These are phyloP conservation scores for Hypoxylon cercidicola DNA, from an alignment of 495 filamentous ascomycete genomes.

Conservation along the genomic window DNA sequence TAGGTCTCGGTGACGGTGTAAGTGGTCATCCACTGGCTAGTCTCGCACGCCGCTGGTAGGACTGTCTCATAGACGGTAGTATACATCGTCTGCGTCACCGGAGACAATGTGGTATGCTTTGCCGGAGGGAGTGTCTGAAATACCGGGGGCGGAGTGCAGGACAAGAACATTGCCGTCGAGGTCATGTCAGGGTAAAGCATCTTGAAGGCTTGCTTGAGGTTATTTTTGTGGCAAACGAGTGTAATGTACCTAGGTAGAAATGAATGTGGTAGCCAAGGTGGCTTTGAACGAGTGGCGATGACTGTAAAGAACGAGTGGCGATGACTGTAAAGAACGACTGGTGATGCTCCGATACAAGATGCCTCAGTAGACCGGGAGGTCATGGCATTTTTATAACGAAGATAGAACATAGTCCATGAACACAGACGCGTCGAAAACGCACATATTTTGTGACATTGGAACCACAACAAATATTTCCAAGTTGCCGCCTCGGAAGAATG, in stretches of 20 bases:
- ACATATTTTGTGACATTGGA: slow-evolving; percentile 11
- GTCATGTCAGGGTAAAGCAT: slow-evolving; percentile 43
- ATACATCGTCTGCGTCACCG: slow-evolving; percentile 39
- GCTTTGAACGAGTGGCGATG: slow-evolving; percentile 40
- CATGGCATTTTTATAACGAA: slow-evolving; percentile 40
- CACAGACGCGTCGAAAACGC: slow-evolving; percentile 2
- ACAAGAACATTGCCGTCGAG: slow-evolving; percentile 27
- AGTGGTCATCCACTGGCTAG: slow-evolving; percentile 51
- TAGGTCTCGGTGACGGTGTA: slow-evolving; percentile 60
- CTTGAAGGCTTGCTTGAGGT: slow-evolving; percentile 20
- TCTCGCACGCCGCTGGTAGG: slow-evolving; percentile 53
- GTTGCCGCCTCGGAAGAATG: slow-evolving; percentile 30
- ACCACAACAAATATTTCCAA: slow-evolving; percentile 31
- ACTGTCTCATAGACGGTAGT: slow-evolving; percentile 58
- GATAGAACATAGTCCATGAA: neutral
- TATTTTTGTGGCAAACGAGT: slow-evolving; percentile 9
- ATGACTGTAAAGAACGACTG: slow-evolving; percentile 21
- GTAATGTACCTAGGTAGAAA: slow-evolving; percentile 18
- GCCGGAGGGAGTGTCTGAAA: slow-evolving; percentile 13
- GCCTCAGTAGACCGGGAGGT: neutral
- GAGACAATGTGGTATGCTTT: slow-evolving; percentile 22
- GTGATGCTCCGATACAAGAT: slow-evolving; percentile 23
- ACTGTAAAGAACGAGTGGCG: slow-evolving; percentile 20
- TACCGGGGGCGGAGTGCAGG: slow-evolving; percentile 28
- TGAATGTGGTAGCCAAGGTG: slow-evolving; percentile 35